Percentiles rank a stretch among this genome's conserved stretches.
These are phyloP conservation scores for Leucocoprinus leucothites DNA, from an alignment of 768 basidiomycete species.

Conservation along the genomic window DNA sequence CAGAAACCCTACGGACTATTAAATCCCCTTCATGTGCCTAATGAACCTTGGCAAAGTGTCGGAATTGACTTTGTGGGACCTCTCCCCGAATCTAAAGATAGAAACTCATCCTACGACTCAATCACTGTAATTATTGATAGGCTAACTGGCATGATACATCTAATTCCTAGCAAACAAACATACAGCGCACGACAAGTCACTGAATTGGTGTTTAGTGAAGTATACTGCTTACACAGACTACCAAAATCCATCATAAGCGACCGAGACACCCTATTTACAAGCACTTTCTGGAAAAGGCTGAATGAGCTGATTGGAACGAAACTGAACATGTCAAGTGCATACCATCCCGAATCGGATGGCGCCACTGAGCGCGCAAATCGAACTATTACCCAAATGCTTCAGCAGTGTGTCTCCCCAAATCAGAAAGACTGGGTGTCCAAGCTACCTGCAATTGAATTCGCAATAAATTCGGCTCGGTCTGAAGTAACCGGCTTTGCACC, in stretches of 20 bases:
- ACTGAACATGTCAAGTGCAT: conserved; percentile 12
- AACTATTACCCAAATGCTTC: conserved; percentile 20
- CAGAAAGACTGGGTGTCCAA: conserved; percentile 30
- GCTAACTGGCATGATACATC: conserved; percentile 12
- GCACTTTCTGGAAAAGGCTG: conserved; percentile 12
- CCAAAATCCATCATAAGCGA: conserved; percentile 12
- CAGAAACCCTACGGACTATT: conserved; percentile 12
- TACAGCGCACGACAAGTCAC: conserved; percentile 10
- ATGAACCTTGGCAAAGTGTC: conserved; percentile 11
- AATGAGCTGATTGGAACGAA: too few species aligned
- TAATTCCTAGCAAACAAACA: conserved; percentile 1
- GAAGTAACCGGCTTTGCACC: too few species aligned
- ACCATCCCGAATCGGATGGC: conserved; percentile 16
- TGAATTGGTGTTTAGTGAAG: conserved; percentile 12
- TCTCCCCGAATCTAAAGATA: conserved; percentile 8
- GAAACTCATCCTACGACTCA: conserved; percentile 6
- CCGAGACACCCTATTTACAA: conserved; percentile 12
- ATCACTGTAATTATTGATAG: conserved; percentile 14
- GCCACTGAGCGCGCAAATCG: conserved; percentile 16
- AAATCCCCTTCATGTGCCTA: conserved; percentile 4
- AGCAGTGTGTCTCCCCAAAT: conserved; percentile 21
- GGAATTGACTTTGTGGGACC: conserved; percentile 15
- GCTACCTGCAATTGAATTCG: too few species aligned
- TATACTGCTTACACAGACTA: conserved; percentile 13
- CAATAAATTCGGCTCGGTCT: too few species aligned